Evolutionary conservation across 1,284 basidiomycete species (phyloP), one percentile per base, ranked within the genome.

Genomic region (Leucoagaricus sp.): DNA sequence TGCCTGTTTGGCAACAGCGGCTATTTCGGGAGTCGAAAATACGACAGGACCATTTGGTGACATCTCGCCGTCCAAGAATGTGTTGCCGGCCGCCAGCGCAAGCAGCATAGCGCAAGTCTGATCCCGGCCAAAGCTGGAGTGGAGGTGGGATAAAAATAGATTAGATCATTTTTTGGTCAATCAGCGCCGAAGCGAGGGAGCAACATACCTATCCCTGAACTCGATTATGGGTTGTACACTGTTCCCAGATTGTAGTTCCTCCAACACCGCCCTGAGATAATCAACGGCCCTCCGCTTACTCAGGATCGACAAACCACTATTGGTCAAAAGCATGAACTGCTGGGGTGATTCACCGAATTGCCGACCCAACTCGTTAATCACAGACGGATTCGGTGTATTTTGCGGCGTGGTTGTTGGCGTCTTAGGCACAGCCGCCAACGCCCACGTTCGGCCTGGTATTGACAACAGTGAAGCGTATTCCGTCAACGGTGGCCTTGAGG

Each of bases 31-130:
- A 57, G 75, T 81, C 28, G 86, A 71, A 21, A 75, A 76, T 42
- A 73, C 77, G 53, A 88, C 73, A 3, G 72, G 76, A 19, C 81
- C 82, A 19, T 77, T 64, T n/a, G 74, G 68, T 21, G 77, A 71
- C 52, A 75, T 73, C 52, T 84, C 81, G 25, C 75, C 69, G 60
- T 87, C 84, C 55, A 91, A 69, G 72, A 87, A 91, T 0, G 85
- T 86, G 65, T 91, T 92, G 29, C 89, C 89, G 61, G 86, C 82
- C 2, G 89, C 87, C 54, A 83, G 83, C 13, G 86, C 90, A 12
- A 97, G 79, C n/a, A 94, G 83, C 87, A 96, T 96, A 12, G 93
- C 89, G 66, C 93, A 96, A 1, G 91, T 90, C 67, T 97, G 91
- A 68, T 94, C 89, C 49, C 90, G 83, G 44, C 94, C 93, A 70